Evolutionary conservation across 352 stramenopile genomes (phyloP).

Genomic region (Globisporangium recalcitrans): DNA sequence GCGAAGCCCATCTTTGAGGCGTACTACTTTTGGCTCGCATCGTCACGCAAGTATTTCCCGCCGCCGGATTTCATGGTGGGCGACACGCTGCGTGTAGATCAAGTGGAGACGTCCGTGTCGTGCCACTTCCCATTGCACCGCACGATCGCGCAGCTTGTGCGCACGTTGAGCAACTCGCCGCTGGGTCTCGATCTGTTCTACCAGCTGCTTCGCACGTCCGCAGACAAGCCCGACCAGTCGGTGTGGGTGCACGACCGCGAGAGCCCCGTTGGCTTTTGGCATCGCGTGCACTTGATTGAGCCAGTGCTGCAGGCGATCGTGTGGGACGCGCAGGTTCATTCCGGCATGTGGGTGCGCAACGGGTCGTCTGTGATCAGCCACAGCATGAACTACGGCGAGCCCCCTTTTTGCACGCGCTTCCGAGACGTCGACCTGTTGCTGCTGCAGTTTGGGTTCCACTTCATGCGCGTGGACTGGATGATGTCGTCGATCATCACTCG

Average conservation of each 20-base stretch:
- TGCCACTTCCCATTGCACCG: slow-evolving; percentile 82
- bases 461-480: slow-evolving; percentile 72
- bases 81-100: slow-evolving; percentile 44
- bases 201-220: slow-evolving; percentile 34
- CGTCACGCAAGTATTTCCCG: slow-evolving; percentile 73
- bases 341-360: slow-evolving; percentile 80
- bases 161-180: slow-evolving; percentile 54
- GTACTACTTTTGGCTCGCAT: slow-evolving; percentile 80
- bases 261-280: slow-evolving; percentile 72
- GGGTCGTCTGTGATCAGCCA: slow-evolving; percentile 82
- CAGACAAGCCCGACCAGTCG: slow-evolving; percentile 21
- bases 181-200: slow-evolving; percentile 57
- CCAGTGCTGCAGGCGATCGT: slow-evolving; percentile 77
- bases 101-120: slow-evolving; percentile 61
- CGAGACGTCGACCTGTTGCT: slow-evolving; percentile 79
- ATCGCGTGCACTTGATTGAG: slow-evolving; percentile 73
- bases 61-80: slow-evolving; percentile 49
- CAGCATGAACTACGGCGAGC: slow-evolving; percentile 88
- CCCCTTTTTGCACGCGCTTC: slow-evolving; percentile 80
- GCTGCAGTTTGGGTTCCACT: slow-evolving; percentile 71
- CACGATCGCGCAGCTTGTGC: slow-evolving; percentile 65
- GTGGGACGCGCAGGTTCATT: slow-evolving; percentile 86
- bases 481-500: slow-evolving; percentile 68
- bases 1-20: slow-evolving; percentile 64
- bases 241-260: slow-evolving; percentile 59